These are phyloP conservation scores for Punctularia strigosozonata DNA, from an alignment of 768 basidiomycete species.

Conservation along the genomic window DNA sequence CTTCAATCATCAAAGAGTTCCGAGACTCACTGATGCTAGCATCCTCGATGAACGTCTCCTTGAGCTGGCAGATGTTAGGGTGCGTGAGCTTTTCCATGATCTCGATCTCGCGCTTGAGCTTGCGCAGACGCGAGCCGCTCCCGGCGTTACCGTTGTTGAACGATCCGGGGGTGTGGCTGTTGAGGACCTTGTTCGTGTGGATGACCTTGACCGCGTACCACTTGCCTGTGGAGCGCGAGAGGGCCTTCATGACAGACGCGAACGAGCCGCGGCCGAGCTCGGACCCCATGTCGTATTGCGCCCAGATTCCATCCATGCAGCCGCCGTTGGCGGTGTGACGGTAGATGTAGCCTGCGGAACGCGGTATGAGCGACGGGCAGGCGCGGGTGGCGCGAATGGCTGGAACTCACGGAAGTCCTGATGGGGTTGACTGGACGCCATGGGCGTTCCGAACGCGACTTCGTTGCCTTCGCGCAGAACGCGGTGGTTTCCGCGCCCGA, in stretches of 20 bases:
- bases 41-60: conserved; percentile 60
- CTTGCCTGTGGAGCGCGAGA: conserved; percentile 56
- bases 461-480: conserved; percentile 74
- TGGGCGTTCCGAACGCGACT: conserved; percentile 68
- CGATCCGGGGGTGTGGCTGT: conserved; percentile 17
- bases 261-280: conserved; percentile 89
- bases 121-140: conserved; percentile 14
- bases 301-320: conserved; percentile 43
- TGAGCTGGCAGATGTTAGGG: conserved; percentile 70
- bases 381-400: background rate
- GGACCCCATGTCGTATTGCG: conserved; percentile 49
- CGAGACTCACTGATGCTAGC: conserved; percentile 40
- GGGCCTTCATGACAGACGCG: conserved; percentile 79
- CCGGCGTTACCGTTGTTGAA: conserved; percentile 15
- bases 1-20: conserved; percentile 2
- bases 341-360: conserved; percentile 54
- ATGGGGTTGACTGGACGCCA: conserved; percentile 29
- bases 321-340: conserved; percentile 45
- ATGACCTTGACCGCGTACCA: conserved; percentile 89
- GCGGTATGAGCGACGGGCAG: background rate
- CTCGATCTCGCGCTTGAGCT: conserved; percentile 60
- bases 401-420: conserved; percentile 61
- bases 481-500: conserved; percentile 42
- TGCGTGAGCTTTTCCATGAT: conserved; percentile 73
- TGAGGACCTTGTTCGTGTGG: conserved; percentile 33